These are phyloP conservation scores for Leccinum boreale DNA, from an alignment of 768 basidiomycete genomes.

Conservation along the genomic window DNA sequence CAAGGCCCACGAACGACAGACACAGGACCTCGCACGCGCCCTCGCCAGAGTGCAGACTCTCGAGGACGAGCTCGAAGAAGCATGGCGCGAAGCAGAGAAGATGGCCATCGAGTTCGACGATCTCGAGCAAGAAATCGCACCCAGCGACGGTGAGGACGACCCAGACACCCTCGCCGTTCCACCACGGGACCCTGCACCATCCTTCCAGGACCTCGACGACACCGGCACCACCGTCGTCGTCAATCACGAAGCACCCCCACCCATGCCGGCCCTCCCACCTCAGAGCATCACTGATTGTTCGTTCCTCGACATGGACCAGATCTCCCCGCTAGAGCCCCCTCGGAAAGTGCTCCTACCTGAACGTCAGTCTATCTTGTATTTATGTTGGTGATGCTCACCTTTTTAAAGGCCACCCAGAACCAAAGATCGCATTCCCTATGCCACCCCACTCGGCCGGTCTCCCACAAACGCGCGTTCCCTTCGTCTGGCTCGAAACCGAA, in stretches of 20 bases:
- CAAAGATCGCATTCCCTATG: constrained; percentile 14
- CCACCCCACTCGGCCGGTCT: constrained; percentile 24
- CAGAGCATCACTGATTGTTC: too few relatives aligned
- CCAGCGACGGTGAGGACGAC: constrained; percentile 13
- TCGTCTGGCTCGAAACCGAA: constrained; percentile 44
- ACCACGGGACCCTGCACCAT: background rate
- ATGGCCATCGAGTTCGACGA: too few relatives aligned
- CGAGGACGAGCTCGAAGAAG: constrained; percentile 72
- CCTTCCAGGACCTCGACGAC: constrained; percentile 24
- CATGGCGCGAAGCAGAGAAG: too few relatives aligned
- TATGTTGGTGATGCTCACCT: background rate
- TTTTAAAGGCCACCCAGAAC: constrained; percentile 13
- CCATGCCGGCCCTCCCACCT: too few relatives aligned
- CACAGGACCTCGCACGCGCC: constrained; percentile 49
- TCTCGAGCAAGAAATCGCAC: constrained; percentile 36
- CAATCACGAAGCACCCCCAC: constrained; percentile 13
- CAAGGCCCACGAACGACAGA: constrained; percentile 65
- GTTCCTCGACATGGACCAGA: constrained; percentile 31
- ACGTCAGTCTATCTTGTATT: constrained; percentile 1
- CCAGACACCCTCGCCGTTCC: background rate
- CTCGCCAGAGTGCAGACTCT: constrained; percentile 50
- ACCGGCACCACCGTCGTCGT: constrained; percentile 18
- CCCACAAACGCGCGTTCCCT: constrained; percentile 35
- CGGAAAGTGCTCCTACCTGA: constrained; percentile 18
- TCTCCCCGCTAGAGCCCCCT: constrained; percentile 31